Base-by-base conservation (phyloP, 257 asterid genomes). In the Linaria vulgaris region DNA sequence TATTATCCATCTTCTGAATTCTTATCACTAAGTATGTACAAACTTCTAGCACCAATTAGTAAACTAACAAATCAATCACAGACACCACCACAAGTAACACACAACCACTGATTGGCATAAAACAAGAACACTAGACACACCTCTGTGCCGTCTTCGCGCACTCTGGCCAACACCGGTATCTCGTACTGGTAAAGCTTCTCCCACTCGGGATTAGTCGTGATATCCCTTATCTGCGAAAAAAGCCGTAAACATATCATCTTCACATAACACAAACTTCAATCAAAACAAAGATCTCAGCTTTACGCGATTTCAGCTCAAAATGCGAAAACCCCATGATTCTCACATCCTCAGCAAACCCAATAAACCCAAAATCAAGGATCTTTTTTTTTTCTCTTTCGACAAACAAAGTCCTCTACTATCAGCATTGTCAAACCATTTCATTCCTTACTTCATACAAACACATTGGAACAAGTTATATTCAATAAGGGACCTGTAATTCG, bases 161-260 rank as follows among this genome's bases (percentile, higher is more conserved):
- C 63, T 75, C 82, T 77, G 38, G 94, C 94, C 80, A 92, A 70
- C 69, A 92, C 96, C 9, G 97, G 97, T 73, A 92, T 92, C 83
- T 92, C 99, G 63, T 89, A 89, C 72, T 92, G 97, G 78, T 82
- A 92, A 69, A 87, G 95, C 77, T 61, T 87, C 81, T 91, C 96
- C 98, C 96, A 91, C 50, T 85, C 84, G 6, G 95, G 79, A 76
- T 88, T 80, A 39, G 73, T 87, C 13, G 91, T 86, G 50, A 92
- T 89, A 70, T 92, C 97, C 74, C 97, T 82, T 58, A 91, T 59
- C 95, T 87, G 67, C 71, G 13, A 56, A 68, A 66, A 13, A 46
- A n/a, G n/a, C 59, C 50, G 49, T 19, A 34, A 60, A 22, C 66
- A 63, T 19, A 8, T 54, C 41, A 56, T 12, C 46, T 16, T 72